Percentiles rank a stretch among this genome's conserved stretches.
Conservation (phyloP, 176 grass and related monocot genomes). For the Phoenix dactylifera region DNA sequence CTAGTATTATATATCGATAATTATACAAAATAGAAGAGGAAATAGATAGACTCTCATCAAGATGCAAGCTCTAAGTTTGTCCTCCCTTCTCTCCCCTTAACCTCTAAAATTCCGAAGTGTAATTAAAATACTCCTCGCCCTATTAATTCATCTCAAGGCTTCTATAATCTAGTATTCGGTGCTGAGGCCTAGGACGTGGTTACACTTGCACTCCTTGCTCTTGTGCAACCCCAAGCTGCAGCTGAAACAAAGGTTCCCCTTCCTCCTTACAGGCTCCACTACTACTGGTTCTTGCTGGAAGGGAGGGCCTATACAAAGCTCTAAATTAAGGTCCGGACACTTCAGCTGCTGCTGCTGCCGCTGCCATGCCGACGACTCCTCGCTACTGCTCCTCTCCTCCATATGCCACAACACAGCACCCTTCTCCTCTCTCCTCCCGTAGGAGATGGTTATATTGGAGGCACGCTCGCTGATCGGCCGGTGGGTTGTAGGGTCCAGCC, state of each 20-base stretch:
- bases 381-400: constrained; percentile 14
- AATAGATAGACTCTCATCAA: too few species aligned
- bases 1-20: too few species aligned
- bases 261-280: constrained; percentile 41
- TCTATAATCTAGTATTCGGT: constrained; percentile 68
- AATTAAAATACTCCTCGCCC: too few species aligned
- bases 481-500: constrained; percentile 74
- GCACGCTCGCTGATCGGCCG: constrained; percentile 42
- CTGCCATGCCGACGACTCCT: background rate
- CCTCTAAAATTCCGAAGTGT: too few species aligned
- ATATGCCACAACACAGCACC: constrained; percentile 22
- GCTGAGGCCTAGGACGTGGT: constrained; percentile 48
- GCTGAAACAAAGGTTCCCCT: constrained; percentile 59
- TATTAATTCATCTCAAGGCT: constrained; percentile 66
- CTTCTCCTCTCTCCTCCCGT: constrained; percentile 41
- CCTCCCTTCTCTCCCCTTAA: too few species aligned
- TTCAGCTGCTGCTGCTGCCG: constrained; percentile 44
- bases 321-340: constrained; percentile 85
- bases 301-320: constrained; percentile 81
- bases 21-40: too few species aligned
- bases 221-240: constrained; percentile 66
- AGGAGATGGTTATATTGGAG: constrained; percentile 57
- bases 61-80: too few species aligned
- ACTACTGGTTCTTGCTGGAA: constrained; percentile 31
- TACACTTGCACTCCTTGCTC: constrained; percentile 63